Base-by-base conservation (phyloP, 768 basidiomycete genomes). In the Paxillus involutus region DNA sequence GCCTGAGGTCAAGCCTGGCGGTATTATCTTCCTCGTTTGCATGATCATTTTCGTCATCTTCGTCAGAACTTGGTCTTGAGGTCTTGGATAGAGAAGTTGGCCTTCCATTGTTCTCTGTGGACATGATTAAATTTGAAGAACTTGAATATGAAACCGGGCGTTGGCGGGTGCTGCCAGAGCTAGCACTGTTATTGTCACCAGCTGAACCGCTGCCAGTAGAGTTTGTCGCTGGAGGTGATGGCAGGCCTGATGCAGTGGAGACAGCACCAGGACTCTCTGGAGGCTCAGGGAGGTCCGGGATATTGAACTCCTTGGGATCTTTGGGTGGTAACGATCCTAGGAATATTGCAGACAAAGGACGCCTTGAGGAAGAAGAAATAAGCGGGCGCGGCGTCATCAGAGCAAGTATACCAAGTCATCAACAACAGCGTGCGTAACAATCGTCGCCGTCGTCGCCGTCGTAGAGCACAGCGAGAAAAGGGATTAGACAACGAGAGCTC, bases 201-300 rank as follows among this genome's bases (percentile, higher is more conserved):
- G 82, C 84, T 61, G 88, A 89, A 36, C 88, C 87, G 67, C 88
- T 90, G 33, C 87, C 89, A 2, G 89, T 91, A 11, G 89, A 91
- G 65, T 91, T 91, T 17, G 91, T 89, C 26, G 88, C 89, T 41
- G 91, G 91, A 0, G 91, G 91, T 21, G 89, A 91, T 1, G 91
- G 90, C 6, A 92, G 68, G 6, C 90, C 89, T 6, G 88, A 89
- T 52, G 77, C 73, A 57, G 63, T 67, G 4, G 83, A 77, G 53
- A 77, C 68, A 33, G 77, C 71, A 21, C 73, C 75, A 11, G 86
- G 85, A 57, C 83, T 86, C n/a, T 70, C 68, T 37, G 85, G 83
- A 3, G 85, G 85, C 57, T 84, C 85, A 47, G 87, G 86, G 42
- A 89, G 78, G 61, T 86, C 85, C 3, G 88, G 88, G 17, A 88